Conservation (phyloP, 768 basidiomycete species). For the Xanthoconium purpureum region DNA sequence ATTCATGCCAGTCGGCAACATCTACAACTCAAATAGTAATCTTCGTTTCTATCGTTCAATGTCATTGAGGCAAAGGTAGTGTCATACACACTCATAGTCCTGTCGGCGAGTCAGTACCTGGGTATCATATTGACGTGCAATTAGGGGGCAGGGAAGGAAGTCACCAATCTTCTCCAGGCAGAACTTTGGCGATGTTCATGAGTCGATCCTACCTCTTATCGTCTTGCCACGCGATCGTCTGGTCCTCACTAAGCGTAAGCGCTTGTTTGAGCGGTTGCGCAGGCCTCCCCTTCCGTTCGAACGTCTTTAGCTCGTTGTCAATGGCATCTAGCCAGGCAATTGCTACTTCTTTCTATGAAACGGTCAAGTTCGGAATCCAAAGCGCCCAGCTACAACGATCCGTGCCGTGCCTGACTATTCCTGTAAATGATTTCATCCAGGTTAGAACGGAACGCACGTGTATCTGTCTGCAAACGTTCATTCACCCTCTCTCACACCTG, state of each 20-base stretch:
- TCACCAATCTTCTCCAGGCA: slow-evolving; percentile 13
- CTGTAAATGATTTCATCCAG: slow-evolving; percentile 31
- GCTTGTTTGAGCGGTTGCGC: slow-evolving; percentile 37
- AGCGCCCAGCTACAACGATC: slow-evolving; percentile 66
- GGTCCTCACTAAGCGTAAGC: slow-evolving; percentile 51
- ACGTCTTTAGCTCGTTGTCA: slow-evolving; percentile 38
- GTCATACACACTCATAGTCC: background rate
- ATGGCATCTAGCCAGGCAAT: slow-evolving; percentile 55
- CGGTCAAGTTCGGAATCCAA: slow-evolving; percentile 45
- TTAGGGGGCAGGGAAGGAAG: background rate
- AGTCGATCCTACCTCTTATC: slow-evolving; percentile 55
- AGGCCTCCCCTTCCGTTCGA: slow-evolving; percentile 36
- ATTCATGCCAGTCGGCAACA: background rate
- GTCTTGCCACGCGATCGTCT: slow-evolving; percentile 47
- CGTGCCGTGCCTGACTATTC: slow-evolving; percentile 67
- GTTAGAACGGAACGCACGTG: background rate
- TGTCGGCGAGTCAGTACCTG: background rate
- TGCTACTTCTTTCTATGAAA: slow-evolving; percentile 46
- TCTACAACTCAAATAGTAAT: background rate
- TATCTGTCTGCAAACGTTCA: background rate
- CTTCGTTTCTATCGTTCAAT: background rate
- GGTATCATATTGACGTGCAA: background rate
- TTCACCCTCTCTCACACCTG: slow-evolving; percentile 38
- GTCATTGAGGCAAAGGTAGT: background rate
- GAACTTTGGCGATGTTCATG: slow-evolving; percentile 36